Percentiles rank a stretch among this genome's conserved stretches.
These are phyloP conservation scores for Pseudogymnoascus sp. DNA, from an alignment of 2,329 filamentous ascomycete genomes.

Conservation along the genomic window DNA sequence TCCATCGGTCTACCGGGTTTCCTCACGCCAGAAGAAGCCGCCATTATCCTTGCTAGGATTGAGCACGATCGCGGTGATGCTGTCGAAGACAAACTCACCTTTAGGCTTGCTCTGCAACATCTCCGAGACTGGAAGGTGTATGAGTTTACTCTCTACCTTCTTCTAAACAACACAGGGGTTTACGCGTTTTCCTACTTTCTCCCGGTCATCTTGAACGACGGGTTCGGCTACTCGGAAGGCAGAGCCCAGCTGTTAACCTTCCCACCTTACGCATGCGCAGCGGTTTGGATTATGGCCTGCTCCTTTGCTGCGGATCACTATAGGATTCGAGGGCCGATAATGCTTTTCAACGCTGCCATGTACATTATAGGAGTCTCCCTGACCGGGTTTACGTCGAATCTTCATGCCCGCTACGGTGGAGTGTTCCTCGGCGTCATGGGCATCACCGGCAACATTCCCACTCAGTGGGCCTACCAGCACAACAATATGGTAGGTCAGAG, in stretches of 20 bases:
- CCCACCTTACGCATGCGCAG: constrained; percentile 26
- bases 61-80: constrained; percentile 26
- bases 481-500: constrained; percentile 37
- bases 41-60: constrained; percentile 38
- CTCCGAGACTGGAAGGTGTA: constrained; percentile 1
- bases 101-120: neutral
- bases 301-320: neutral
- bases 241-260: constrained; percentile 26
- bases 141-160: neutral
- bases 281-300: neutral
- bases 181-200: neutral
- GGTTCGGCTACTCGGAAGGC: constrained; percentile 27
- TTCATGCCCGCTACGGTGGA: neutral
- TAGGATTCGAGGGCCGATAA: neutral
- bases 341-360: constrained; percentile 15
- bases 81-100: neutral
- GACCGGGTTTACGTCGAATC: neutral
- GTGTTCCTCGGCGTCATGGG: neutral
- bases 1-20: constrained; percentile 21
- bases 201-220: neutral
- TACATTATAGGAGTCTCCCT: neutral
- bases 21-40: constrained; percentile 35
- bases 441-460: neutral
- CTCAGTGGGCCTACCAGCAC: neutral
- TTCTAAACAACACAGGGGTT: neutral